A percentile compares a stretch with the other conserved stretches of the same genome.
These are phyloP conservation scores for Haplosporangium gracile DNA, from an alignment of 192 early-diverging fungal species.

Conservation along the genomic window DNA sequence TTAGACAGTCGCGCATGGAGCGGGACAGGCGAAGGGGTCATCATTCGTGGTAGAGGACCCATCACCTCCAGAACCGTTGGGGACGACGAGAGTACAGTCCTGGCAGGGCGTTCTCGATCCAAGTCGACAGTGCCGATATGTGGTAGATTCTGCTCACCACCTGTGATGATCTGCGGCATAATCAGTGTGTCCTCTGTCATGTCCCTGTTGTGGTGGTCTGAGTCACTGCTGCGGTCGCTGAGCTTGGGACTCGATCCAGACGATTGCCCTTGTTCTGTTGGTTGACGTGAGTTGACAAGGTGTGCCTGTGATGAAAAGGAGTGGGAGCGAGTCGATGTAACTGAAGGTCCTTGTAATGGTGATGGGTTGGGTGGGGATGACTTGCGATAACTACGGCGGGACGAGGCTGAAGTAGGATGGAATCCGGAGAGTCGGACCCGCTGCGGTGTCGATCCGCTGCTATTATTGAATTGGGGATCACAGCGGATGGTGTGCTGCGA, in stretches of 20 bases:
- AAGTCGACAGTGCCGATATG: conserved; percentile 17
- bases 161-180: conserved; percentile 45
- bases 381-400: neutral
- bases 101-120: neutral
- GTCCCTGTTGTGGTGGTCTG: conserved; percentile 13
- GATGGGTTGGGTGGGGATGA: neutral
- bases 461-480: neutral
- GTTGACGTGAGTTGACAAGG: neutral
- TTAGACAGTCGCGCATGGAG: conserved; percentile 46
- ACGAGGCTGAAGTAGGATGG: neutral
- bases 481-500: neutral
- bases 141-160: conserved; percentile 14
- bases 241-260: conserved; percentile 12
- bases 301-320: conserved; percentile 21
- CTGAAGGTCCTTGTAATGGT: conserved; percentile 13
- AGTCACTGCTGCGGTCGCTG: conserved; percentile 18
- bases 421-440: neutral
- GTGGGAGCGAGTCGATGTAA: conserved; percentile 24
- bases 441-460: neutral
- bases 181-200: conserved; percentile 40
- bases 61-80: conserved; percentile 19
- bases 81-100: conserved; percentile 20
- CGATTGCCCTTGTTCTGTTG: neutral
- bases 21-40: conserved; percentile 49
- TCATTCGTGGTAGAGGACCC: conserved; percentile 35